Evolutionary conservation across 192 early-diverging fungal genomes (phyloP).

Genomic region (Gamsiella multidivaricata): DNA sequence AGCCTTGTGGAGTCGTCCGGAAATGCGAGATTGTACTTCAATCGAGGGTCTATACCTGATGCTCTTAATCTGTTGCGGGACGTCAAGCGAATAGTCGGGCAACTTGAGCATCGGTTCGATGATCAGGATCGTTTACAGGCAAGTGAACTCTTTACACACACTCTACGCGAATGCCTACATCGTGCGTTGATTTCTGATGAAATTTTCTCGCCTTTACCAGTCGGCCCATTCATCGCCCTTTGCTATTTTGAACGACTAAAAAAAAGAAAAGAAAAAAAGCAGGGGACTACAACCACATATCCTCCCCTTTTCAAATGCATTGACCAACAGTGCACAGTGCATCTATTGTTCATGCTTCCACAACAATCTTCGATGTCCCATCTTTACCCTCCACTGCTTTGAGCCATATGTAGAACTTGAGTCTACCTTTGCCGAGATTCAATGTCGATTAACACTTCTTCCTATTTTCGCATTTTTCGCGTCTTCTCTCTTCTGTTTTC

Average conservation of each 20-base stretch:
- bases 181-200: background rate
- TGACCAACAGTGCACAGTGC: background rate
- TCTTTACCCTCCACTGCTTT: too few relatives aligned
- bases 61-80: slow-evolving; percentile 22
- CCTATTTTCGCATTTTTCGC: background rate
- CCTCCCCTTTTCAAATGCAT: background rate
- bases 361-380: too few relatives aligned
- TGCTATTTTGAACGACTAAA: too few relatives aligned
- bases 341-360: too few relatives aligned
- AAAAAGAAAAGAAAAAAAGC: background rate
- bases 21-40: slow-evolving; percentile 17
- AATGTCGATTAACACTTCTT: background rate
- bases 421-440: background rate
- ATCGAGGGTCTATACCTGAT: slow-evolving; percentile 23
- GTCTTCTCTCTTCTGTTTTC: background rate
- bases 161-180: too few relatives aligned
- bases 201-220: background rate
- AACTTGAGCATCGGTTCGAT: slow-evolving; percentile 15
- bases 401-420: too few relatives aligned
- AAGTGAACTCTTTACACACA: slow-evolving; percentile 3
- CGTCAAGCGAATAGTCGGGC: slow-evolving; percentile 16
- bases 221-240: background rate
- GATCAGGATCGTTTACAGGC: slow-evolving; percentile 16
- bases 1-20: slow-evolving; percentile 30
- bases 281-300: slow-evolving; percentile 11